Evolutionary conservation across 2,329 filamentous ascomycete species (phyloP).

Genomic region (Pezizomycotina sp.): DNA sequence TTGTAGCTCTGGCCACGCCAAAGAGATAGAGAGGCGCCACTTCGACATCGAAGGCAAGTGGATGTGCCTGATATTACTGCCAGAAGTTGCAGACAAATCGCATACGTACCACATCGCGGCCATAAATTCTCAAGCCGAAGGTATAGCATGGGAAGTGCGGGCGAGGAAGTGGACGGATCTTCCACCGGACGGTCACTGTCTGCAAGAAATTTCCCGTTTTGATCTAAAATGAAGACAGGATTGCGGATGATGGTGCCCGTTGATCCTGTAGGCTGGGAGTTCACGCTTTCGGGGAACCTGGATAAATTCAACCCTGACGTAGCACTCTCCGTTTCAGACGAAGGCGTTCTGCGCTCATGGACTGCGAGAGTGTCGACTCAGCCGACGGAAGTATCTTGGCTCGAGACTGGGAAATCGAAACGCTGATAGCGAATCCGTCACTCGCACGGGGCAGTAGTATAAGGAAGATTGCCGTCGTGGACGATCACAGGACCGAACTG

Average conservation of each 20-base stretch:
- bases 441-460: slow-evolving; percentile 73
- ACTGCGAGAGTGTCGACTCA: slow-evolving; percentile 46
- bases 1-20: slow-evolving; percentile 44
- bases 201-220: too few species aligned
- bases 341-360: slow-evolving; percentile 67
- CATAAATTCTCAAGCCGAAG: slow-evolving; percentile 59
- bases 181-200: too few species aligned
- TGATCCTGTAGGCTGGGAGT: slow-evolving; percentile 63
- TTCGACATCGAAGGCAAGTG: slow-evolving; percentile 53
- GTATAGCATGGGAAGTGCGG: slow-evolving; percentile 63
- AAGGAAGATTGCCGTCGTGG: slow-evolving; percentile 71
- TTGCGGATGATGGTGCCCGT: slow-evolving; percentile 50
- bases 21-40: slow-evolving; percentile 40
- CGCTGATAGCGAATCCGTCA: slow-evolving; percentile 53
- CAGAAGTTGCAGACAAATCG: slow-evolving; percentile 42
- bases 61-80: slow-evolving; percentile 62
- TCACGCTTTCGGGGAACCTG: slow-evolving; percentile 58
- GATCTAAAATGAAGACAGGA: too few species aligned
- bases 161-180: too few species aligned
- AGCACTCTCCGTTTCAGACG: slow-evolving; percentile 65
- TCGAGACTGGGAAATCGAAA: slow-evolving; percentile 66
- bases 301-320: slow-evolving; percentile 77
- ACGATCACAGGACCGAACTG: slow-evolving; percentile 52
- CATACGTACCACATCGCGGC: slow-evolving; percentile 52
- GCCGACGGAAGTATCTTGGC: slow-evolving; percentile 53